Percentiles rank a stretch among this genome's conserved stretches.
Conservation (phyloP, 768 basidiomycete genomes). For the Hypholoma fasciculare region DNA sequence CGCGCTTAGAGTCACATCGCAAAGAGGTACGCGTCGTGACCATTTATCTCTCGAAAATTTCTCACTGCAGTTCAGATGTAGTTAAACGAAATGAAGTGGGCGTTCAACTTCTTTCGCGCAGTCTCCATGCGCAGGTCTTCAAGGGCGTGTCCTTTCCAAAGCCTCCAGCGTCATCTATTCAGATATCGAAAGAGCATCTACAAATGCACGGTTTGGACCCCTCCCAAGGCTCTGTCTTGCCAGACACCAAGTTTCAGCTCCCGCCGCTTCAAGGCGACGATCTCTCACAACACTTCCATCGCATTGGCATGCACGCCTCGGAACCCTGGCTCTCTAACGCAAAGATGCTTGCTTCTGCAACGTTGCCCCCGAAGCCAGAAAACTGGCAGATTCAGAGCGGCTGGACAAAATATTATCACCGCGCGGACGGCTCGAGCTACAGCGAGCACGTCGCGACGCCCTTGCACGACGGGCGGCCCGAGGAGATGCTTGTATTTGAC, state of each 20-base stretch:
- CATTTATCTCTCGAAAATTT: background rate
- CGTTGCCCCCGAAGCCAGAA: conserved; percentile 60
- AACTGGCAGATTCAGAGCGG: conserved; percentile 61
- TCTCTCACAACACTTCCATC: conserved; percentile 88
- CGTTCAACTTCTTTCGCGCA: conserved; percentile 87
- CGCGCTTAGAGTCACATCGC: background rate
- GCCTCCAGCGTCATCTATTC: conserved; percentile 60
- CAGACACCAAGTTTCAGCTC: conserved; percentile 76
- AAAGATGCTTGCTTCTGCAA: conserved; percentile 47
- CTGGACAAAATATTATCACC: conserved; percentile 85
- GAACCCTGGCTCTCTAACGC: conserved; percentile 81
- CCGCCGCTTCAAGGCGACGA: conserved; percentile 81
- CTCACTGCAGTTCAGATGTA: conserved; percentile 17
- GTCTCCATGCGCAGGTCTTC: conserved; percentile 85
- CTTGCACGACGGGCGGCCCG: conserved; percentile 59
- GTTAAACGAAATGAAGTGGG: conserved; percentile 84
- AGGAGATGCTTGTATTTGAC: conserved; percentile 85
- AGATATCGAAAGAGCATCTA: conserved; percentile 82
- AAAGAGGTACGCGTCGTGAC: background rate
- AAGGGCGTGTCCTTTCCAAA: conserved; percentile 61
- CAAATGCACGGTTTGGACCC: conserved; percentile 80
- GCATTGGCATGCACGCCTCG: conserved; percentile 65
- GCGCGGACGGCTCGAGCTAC: conserved; percentile 75
- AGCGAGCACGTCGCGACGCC: conserved; percentile 72
- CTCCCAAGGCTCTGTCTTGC: conserved; percentile 76